Percentiles rank a stretch among this genome's conserved stretches.
phyloP scores from a whole-genome alignment of 352 stramenopile genomes.

The Globisporangium solare region DNA sequence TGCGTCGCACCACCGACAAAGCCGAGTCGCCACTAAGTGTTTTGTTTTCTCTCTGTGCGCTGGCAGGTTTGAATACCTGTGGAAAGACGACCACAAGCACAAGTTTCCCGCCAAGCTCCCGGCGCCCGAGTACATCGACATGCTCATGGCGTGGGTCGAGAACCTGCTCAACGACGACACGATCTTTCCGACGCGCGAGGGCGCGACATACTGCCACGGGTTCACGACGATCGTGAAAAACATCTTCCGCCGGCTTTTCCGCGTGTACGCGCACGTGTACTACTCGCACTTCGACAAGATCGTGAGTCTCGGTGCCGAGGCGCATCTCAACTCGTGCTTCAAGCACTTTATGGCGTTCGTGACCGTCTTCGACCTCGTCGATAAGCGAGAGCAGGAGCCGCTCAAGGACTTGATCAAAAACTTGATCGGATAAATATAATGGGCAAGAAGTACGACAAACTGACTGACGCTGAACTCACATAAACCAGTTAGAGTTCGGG shows the following conservation, averaged over 20 bases:
- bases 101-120: slow-evolving; percentile 69
- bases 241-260: slow-evolving; percentile 96
- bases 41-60: neutral
- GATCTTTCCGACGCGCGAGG: slow-evolving; percentile 70
- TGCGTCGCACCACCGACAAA: neutral
- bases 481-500: no score
- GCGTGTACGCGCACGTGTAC: slow-evolving; percentile 97
- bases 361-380: slow-evolving; percentile 91
- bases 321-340: slow-evolving; percentile 97
- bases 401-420: slow-evolving; percentile 94
- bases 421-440: slow-evolving; percentile 54
- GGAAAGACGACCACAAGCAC: slow-evolving; percentile 75
- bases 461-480: neutral
- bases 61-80: slow-evolving; percentile 84
- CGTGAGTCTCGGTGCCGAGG: slow-evolving; percentile 91
- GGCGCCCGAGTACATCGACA: slow-evolving; percentile 89
- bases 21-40: neutral
- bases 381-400: slow-evolving; percentile 92
- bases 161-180: slow-evolving; percentile 81
- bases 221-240: slow-evolving; percentile 86
- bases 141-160: slow-evolving; percentile 90
- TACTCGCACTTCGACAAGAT: slow-evolving; percentile 95
- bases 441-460: slow-evolving; percentile 2
- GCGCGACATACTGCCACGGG: slow-evolving; percentile 65
- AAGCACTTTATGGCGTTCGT: slow-evolving; percentile 99